Evolutionary conservation across 768 basidiomycete species (phyloP).

Genomic region (Russula earlei): DNA sequence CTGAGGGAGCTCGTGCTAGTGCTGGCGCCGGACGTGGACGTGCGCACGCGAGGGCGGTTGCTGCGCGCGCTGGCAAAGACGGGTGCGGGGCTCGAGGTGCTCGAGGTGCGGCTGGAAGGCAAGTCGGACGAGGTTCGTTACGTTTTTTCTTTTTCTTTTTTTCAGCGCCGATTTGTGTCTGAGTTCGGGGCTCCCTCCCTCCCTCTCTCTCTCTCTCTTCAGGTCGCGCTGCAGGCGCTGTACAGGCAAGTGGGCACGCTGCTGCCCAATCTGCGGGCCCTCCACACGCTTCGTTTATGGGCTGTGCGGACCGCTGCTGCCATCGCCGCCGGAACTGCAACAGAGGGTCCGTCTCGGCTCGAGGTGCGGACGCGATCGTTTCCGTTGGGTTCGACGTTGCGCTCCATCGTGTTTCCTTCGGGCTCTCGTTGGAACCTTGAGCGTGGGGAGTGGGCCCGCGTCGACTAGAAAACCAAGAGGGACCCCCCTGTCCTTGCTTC

Average conservation of each 20-base stretch:
- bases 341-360: slow-evolving; percentile 23
- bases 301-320: slow-evolving; percentile 31
- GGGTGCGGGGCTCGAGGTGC: slow-evolving; percentile 22
- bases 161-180: neutral
- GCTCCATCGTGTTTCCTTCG: slow-evolving; percentile 24
- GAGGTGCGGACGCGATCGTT: slow-evolving; percentile 24
- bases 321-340: slow-evolving; percentile 28
- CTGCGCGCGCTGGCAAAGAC: slow-evolving; percentile 26
- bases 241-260: slow-evolving; percentile 25
- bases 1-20: slow-evolving; percentile 17
- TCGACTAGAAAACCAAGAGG: neutral
- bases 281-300: slow-evolving; percentile 26
- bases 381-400: slow-evolving; percentile 21
- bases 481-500: neutral
- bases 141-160: neutral
- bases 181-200: neutral
- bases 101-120: slow-evolving; percentile 24
- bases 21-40: slow-evolving; percentile 23
- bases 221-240: slow-evolving; percentile 21
- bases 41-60: slow-evolving; percentile 27
- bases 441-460: neutral
- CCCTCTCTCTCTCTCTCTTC: neutral
- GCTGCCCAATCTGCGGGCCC: slow-evolving; percentile 24
- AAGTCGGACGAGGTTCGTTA: slow-evolving; percentile 25
- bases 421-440: slow-evolving; percentile 24